Base-by-base conservation (phyloP, 257 asterid species). In the Solanum ossicruentum region DNA sequence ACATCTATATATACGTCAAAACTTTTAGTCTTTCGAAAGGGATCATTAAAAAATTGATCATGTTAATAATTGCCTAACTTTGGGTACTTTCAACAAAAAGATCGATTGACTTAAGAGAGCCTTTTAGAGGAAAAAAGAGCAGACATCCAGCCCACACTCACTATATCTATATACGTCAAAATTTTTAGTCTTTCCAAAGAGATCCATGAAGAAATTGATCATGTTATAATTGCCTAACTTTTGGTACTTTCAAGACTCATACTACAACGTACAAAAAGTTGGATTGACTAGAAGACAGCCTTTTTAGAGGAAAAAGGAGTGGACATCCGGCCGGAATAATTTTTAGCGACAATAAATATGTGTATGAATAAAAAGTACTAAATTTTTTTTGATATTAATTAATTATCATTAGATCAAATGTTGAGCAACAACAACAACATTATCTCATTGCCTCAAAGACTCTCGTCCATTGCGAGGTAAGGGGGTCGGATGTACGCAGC, bases 311-410 rank as follows among this genome's bases (percentile, higher is more conserved):
- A 20, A 57, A 8, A 20, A 57, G 12, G 65, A 57, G 5, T 5
- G 1, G 12, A 57, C 26, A 57, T 57, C 3, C 2, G 1, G 0
- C 0, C 26, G n/a, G n/a, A n/a, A n/a, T n/a, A n/a, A 0, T 8
- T 8, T 57, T 18, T 57, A 18, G 8, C 12, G 2, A 18, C 8
- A 57, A 18, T 18, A 57, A 57, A 57, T 57, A 18, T 7, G 0
- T 0, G 18, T 1, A 18, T 18, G 8, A 57, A 57, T 0, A 57
- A 18, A 57, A 12, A 18, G 2, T 0, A 18, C 8, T 18, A 57
- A 57, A 0, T 18, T 0, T 0, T 18, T 56, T 1, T 18, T 0
- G 0, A 57, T 0, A 18, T 57, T 18, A 18, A 2, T 18, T 57
- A 18, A 3, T 8, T 57, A 10, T 18, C 1, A 57, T 57, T 57